phyloP scores from a whole-genome alignment of 1,284 basidiomycete genomes.

The Heterobasidion occidentale region DNA sequence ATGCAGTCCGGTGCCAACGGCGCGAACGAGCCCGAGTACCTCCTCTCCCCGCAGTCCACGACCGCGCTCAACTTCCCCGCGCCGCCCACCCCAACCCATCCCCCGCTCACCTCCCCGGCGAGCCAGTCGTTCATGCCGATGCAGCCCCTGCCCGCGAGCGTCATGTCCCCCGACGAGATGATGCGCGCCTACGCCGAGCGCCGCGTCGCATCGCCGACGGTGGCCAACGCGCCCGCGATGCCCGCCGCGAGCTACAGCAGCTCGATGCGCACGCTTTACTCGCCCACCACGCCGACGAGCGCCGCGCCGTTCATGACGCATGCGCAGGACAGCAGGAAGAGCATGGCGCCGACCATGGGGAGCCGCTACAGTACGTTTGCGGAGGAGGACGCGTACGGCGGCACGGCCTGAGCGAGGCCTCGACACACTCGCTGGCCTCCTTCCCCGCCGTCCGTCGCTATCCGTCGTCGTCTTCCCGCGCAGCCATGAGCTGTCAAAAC shows the following conservation, averaged over 20 bases:
- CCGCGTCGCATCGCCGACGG: constrained; percentile 22
- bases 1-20: constrained; percentile 53
- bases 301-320: neutral
- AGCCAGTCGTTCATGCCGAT: constrained; percentile 36
- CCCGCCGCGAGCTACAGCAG: neutral
- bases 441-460: too few species aligned
- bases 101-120: constrained; percentile 25
- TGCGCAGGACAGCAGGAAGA: neutral
- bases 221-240: neutral
- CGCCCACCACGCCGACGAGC: neutral
- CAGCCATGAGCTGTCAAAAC: too few species aligned
- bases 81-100: constrained; percentile 24
- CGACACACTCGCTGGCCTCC: neutral
- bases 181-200: constrained; percentile 65
- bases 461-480: too few species aligned
- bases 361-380: neutral
- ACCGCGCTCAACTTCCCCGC: constrained; percentile 13
- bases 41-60: constrained; percentile 21
- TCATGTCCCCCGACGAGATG: constrained; percentile 68
- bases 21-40: constrained; percentile 31
- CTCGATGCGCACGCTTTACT: neutral
- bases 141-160: constrained; percentile 31
- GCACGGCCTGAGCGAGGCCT: neutral
- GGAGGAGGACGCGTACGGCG: neutral
- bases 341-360: neutral